Conservation (phyloP, 148 eudicot species). For the Polygonum aviculare region DNA sequence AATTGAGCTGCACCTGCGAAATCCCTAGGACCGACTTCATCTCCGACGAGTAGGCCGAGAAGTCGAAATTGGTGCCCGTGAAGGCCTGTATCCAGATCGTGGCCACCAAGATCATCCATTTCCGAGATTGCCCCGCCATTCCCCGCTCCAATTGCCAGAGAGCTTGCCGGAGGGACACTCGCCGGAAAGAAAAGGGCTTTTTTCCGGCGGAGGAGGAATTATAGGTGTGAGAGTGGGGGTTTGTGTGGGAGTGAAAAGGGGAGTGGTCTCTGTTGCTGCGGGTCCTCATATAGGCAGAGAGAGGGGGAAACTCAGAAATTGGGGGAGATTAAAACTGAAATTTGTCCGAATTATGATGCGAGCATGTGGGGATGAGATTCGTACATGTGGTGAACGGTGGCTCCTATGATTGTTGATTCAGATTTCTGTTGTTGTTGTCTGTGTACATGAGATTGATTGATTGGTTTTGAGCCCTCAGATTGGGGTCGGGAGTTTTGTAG, state of each 20-base stretch:
- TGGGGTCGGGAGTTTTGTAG: background rate
- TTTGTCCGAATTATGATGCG: background rate
- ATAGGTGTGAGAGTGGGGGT: background rate
- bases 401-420: background rate
- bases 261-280: constrained; percentile 8
- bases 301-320: background rate
- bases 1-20: constrained; percentile 77
- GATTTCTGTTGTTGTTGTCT: background rate
- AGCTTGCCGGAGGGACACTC: background rate
- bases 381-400: background rate
- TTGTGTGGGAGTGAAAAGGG: background rate
- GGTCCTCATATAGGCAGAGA: background rate
- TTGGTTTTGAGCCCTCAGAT: background rate
- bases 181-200: constrained; percentile 9
- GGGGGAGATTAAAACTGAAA: background rate
- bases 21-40: constrained; percentile 53
- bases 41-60: constrained; percentile 80
- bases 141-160: background rate
- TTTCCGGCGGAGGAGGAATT: background rate
- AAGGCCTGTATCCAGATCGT: constrained; percentile 58
- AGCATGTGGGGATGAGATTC: background rate
- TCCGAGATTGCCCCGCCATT: constrained; percentile 11
- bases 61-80: constrained; percentile 88
- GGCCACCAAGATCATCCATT: constrained; percentile 12
- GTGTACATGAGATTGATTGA: background rate